phyloP scores from a whole-genome alignment of 345 rosid species.

The Leavenworthia alabamica region DNA sequence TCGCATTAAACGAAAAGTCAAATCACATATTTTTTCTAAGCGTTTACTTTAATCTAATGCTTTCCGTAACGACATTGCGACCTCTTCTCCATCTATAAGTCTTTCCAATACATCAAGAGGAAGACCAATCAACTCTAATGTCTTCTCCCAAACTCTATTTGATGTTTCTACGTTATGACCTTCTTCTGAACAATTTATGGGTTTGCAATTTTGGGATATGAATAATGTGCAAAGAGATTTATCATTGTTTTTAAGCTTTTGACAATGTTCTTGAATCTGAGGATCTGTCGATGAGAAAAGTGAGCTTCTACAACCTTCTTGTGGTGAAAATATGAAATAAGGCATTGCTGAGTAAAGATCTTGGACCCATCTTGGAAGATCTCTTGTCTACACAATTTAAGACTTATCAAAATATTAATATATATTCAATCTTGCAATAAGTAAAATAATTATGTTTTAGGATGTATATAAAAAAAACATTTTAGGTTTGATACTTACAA shows the following conservation, averaged over 20 bases:
- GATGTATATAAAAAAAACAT: neutral
- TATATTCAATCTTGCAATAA: neutral
- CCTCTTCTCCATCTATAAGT: conserved; percentile 51
- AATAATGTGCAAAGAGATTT: conserved; percentile 67
- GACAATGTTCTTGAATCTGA: conserved; percentile 63
- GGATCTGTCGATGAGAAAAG: conserved; percentile 79
- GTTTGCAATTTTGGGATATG: conserved; percentile 67
- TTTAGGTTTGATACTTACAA: conserved; percentile 22
- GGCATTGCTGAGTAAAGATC: conserved; percentile 60
- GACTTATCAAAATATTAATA: neutral
- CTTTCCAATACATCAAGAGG: conserved; percentile 64
- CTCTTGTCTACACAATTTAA: conserved; percentile 60
- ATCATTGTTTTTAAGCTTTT: conserved; percentile 51
- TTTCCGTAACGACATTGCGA: conserved; percentile 35
- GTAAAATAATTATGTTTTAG: neutral
- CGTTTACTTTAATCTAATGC: neutral
- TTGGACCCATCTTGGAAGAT: conserved; percentile 62
- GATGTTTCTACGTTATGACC: conserved; percentile 58
- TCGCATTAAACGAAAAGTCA: neutral
- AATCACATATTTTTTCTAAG: neutral
- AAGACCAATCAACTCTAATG: conserved; percentile 68
- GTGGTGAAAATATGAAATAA: conserved; percentile 63
- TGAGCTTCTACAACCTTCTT: conserved; percentile 78
- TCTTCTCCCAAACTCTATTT: conserved; percentile 63
- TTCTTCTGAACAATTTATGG: conserved; percentile 69